A percentile compares a stretch with the other conserved stretches of the same genome.
phyloP scores from a whole-genome alignment of 768 basidiomycete species.

The Baorangia bicolor region DNA sequence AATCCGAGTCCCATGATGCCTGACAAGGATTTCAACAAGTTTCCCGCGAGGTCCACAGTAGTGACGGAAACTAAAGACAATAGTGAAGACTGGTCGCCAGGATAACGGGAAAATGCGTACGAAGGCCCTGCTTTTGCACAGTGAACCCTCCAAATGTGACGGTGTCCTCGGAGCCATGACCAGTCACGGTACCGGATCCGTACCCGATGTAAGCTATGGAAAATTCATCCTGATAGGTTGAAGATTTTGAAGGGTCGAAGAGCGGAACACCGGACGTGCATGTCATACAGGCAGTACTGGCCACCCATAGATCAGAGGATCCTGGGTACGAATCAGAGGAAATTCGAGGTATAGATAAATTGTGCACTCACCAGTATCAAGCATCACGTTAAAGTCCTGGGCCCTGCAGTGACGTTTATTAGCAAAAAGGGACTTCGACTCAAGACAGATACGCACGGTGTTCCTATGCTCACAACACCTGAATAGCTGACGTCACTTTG shows the following conservation, averaged over 20 bases:
- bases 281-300: slow-evolving; percentile 43
- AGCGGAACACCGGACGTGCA: slow-evolving; percentile 41
- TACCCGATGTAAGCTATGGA: slow-evolving; percentile 46
- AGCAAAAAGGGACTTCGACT: neutral
- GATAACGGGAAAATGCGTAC: slow-evolving; percentile 32
- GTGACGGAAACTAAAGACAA: slow-evolving; percentile 50
- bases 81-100: neutral
- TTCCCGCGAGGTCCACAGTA: no score
- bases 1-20: slow-evolving; percentile 79
- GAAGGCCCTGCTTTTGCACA: slow-evolving; percentile 50
- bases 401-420: slow-evolving; percentile 37
- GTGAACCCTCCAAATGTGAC: slow-evolving; percentile 66
- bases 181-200: slow-evolving; percentile 68
- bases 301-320: slow-evolving; percentile 85
- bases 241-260: slow-evolving; percentile 45
- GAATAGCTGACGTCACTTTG: slow-evolving; percentile 54
- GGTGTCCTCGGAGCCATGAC: slow-evolving; percentile 53
- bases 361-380: slow-evolving; percentile 66
- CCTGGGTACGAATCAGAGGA: neutral
- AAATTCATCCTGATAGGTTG: slow-evolving; percentile 32
- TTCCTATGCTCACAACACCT: slow-evolving; percentile 51
- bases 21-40: no score
- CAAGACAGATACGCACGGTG: slow-evolving; percentile 48
- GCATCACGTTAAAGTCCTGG: slow-evolving; percentile 70
- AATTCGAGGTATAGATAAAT: neutral